These are phyloP conservation scores for Fusarium sororula DNA, from an alignment of 2,329 filamentous ascomycete genomes.

Conservation along the genomic window DNA sequence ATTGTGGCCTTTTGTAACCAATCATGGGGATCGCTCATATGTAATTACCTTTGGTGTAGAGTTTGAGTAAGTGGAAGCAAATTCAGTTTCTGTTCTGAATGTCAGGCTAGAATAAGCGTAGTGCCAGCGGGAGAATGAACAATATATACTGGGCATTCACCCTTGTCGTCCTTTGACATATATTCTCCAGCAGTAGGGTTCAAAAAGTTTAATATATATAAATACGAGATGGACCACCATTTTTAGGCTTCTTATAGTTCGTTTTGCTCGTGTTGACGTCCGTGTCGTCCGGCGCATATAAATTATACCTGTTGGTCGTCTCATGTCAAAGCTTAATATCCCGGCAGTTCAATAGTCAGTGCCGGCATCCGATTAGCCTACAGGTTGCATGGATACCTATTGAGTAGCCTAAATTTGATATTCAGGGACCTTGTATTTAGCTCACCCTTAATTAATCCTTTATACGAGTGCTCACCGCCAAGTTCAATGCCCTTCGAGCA, in stretches of 20 bases:
- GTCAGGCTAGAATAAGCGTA: accelerated
- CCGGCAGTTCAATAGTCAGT: background rate
- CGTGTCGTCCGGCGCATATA: background rate
- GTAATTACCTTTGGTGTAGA: accelerated
- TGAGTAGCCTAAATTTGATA: background rate
- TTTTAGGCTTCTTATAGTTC: background rate
- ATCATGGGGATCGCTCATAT: background rate
- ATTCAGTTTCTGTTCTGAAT: background rate
- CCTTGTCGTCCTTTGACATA: background rate
- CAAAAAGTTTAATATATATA: background rate
- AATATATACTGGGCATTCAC: background rate
- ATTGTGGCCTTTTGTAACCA: too few relatives aligned
- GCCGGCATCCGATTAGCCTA: background rate
- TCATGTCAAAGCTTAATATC: background rate
- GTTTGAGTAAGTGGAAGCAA: too few relatives aligned
- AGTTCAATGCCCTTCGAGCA: background rate
- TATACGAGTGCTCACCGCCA: background rate
- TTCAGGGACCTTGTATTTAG: background rate
- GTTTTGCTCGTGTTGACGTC: background rate
- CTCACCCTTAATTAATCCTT: background rate
- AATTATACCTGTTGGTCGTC: background rate
- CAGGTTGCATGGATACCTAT: background rate
- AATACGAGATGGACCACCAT: background rate
- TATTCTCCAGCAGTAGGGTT: background rate
- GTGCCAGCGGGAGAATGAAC: accelerated